phyloP scores from a whole-genome alignment of 371 early-diverging fungal species.

The Syncephalis plumigaleata region DNA sequence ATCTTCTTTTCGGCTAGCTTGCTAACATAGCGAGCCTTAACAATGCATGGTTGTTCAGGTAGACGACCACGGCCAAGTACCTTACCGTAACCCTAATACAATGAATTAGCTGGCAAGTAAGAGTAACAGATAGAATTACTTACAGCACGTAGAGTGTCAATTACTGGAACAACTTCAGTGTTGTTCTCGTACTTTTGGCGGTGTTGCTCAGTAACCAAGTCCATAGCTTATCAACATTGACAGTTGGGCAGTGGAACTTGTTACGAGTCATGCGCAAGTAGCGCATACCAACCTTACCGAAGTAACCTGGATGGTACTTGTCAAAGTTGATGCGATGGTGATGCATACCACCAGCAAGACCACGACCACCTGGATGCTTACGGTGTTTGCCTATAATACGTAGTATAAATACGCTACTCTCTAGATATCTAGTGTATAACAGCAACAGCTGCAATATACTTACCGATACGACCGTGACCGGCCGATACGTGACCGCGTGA shows the following conservation, averaged over 20 bases:
- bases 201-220: conserved; percentile 84
- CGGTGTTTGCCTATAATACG: conserved; percentile 69
- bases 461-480: conserved; percentile 83
- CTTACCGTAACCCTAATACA: conserved; percentile 81
- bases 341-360: conserved; percentile 99
- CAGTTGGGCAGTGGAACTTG: conserved; percentile 67
- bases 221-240: conserved; percentile 95
- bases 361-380: conserved; percentile 99
- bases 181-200: conserved; percentile 70
- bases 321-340: conserved; percentile 99
- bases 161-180: conserved; percentile 84
- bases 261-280: conserved; percentile 96
- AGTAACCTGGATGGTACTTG: conserved; percentile 99
- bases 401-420: neutral
- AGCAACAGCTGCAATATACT: conserved; percentile 5
- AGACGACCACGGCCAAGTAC: conserved; percentile 93
- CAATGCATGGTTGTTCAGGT: conserved; percentile 86
- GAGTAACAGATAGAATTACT: conserved; percentile 8
- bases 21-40: conserved; percentile 94
- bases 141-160: conserved; percentile 72
- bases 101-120: neutral
- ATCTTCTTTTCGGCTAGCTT: conserved; percentile 96
- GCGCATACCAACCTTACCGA: conserved; percentile 99
- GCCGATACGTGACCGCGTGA: conserved; percentile 86
- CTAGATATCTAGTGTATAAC: neutral